Percentiles rank a stretch among this genome's conserved stretches.
Conservation (phyloP, 495 filamentous ascomycete species). For the Entonaema liquescens region DNA sequence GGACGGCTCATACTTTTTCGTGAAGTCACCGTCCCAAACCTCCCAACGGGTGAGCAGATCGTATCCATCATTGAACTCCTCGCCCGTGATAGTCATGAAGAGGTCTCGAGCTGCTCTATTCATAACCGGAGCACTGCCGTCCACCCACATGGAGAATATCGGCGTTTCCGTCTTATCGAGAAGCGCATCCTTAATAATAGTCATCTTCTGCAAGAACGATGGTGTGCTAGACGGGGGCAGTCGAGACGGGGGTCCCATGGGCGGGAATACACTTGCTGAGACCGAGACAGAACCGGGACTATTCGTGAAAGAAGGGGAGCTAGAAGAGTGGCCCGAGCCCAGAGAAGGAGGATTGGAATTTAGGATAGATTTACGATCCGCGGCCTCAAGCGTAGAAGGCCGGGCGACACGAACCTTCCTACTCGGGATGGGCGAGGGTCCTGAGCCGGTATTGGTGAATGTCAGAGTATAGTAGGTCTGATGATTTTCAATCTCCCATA, state of each 20-base stretch:
- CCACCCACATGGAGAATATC: constrained; percentile 76
- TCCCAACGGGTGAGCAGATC: constrained; percentile 63
- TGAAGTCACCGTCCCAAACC: constrained; percentile 70
- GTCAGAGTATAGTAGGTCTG: constrained; percentile 71
- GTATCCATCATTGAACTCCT: constrained; percentile 54
- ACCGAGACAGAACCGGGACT: constrained; percentile 54
- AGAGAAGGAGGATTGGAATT: constrained; percentile 55
- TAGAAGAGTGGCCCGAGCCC: constrained; percentile 52
- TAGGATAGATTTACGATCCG: constrained; percentile 47
- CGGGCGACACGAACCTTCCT: constrained; percentile 42
- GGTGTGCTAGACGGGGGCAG: constrained; percentile 59
- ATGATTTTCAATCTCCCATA: constrained; percentile 65
- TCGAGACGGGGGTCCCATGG: constrained; percentile 64
- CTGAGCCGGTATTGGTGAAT: constrained; percentile 62
- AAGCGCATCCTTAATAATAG: constrained; percentile 74
- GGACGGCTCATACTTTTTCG: constrained; percentile 57
- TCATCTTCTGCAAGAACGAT: constrained; percentile 69
- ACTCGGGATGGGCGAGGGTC: constrained; percentile 34
- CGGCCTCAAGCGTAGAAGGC: constrained; percentile 46
- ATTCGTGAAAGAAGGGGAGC: constrained; percentile 48
- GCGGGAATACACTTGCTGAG: constrained; percentile 63
- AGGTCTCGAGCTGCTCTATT: constrained; percentile 69
- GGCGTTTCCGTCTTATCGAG: constrained; percentile 73
- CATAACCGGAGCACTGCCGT: constrained; percentile 69
- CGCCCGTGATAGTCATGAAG: constrained; percentile 53